phyloP scores from a whole-genome alignment of 164 flowering plant genomes.

The Berberis thunbergii region DNA sequence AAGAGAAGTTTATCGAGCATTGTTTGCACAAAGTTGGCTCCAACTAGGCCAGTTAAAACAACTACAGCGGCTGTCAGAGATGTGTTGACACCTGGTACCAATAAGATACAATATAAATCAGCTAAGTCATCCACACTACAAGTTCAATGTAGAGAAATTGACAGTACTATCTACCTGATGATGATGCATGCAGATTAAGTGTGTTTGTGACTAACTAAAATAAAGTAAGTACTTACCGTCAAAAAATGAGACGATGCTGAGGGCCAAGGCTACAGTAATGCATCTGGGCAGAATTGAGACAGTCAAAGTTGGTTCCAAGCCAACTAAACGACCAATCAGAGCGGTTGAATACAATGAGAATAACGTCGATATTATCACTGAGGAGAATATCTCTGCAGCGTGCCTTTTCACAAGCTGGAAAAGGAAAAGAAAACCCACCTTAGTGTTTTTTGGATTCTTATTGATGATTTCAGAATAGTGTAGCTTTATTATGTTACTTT shows the following conservation, averaged over 20 bases:
- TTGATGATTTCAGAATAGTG: too few species aligned
- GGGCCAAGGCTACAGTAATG: constrained; percentile 94
- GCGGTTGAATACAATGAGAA: constrained; percentile 96
- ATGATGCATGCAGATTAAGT: not conserved
- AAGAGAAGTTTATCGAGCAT: constrained; percentile 68
- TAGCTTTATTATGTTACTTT: too few species aligned
- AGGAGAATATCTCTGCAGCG: constrained; percentile 95
- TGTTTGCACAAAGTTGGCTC: constrained; percentile 91
- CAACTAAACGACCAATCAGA: constrained; percentile 65
- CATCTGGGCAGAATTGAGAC: constrained; percentile 91
- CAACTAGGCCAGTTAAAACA: constrained; percentile 87
- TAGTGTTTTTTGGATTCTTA: too few species aligned
- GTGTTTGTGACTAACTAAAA: not conserved
- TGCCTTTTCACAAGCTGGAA: constrained; percentile 93
- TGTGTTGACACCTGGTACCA: constrained; percentile 65
- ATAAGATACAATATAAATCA: not conserved
- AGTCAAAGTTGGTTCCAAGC: constrained; percentile 68
- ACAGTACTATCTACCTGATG: not conserved
- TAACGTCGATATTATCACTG: constrained; percentile 65
- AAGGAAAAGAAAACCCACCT: not conserved
- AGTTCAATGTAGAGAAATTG: not conserved
- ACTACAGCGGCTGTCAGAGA: constrained; percentile 93
- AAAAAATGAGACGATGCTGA: constrained; percentile 88
- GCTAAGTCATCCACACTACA: not conserved
- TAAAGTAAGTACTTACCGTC: constrained; percentile 44